Evolutionary conservation across 1,139 yeast genomes (phyloP).

Genomic region (Debaryomyces sp.): DNA sequence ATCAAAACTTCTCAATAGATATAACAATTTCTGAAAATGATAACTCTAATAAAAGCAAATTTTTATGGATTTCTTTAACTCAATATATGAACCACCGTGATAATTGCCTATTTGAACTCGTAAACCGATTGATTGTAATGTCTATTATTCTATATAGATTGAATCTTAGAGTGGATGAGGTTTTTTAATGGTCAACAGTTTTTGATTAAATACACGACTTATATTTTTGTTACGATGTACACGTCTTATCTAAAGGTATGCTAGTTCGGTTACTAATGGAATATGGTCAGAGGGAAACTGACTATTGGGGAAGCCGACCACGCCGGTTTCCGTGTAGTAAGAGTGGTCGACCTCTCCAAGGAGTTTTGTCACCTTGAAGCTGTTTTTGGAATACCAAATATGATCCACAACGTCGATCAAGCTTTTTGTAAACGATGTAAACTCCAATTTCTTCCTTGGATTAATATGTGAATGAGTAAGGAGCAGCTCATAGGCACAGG

Average conservation of each 20-base stretch:
- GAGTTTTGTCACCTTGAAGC: conserved; percentile 18
- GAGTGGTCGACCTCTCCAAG: conserved; percentile 24
- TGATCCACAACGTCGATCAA: conserved; percentile 58
- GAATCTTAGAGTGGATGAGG: conserved; percentile 6
- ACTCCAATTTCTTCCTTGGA: conserved; percentile 26
- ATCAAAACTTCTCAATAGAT: conserved; percentile 1
- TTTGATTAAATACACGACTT: neutral
- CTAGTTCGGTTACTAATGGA: conserved; percentile 29
- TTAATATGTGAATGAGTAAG: conserved; percentile 9
- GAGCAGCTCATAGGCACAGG: conserved; percentile 24
- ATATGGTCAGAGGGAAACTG: conserved; percentile 50
- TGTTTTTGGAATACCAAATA: conserved; percentile 52
- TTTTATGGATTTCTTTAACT: neutral
- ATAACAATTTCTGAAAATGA: neutral
- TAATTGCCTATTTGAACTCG: neutral
- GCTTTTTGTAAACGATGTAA: conserved; percentile 55
- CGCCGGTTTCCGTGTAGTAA: conserved; percentile 17
- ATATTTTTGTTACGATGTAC: neutral
- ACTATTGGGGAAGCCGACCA: conserved; percentile 40
- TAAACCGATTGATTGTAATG: conserved; percentile 2
- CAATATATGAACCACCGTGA: neutral
- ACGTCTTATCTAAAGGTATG: conserved; percentile 9
- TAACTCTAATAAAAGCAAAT: neutral
- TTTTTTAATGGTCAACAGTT: conserved; percentile 6
- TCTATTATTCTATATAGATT: neutral